Base-by-base conservation (phyloP, 1,139 yeast species). In the Pichia sp. region DNA sequence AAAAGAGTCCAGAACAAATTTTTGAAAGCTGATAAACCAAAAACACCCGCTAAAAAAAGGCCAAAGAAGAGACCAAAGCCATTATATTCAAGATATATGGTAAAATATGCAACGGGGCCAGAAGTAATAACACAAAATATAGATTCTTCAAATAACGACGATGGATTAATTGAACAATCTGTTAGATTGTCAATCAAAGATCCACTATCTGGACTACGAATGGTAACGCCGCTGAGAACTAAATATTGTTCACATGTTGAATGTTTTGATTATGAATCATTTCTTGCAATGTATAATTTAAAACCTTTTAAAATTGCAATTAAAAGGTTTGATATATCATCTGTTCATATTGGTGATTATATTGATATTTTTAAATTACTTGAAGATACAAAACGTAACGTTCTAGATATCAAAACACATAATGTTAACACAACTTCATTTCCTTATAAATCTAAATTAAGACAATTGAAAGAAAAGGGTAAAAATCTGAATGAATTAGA, bases 161-260 rank as follows among this genome's bases (percentile, higher is more conserved):
- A 60, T 18, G 66, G 60, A 36, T 35, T 63, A 7, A 45, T 60
- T 23, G 64, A 60, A 39, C 50, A 57, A 22, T 54, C 57, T 1
- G 49, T 60, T 47, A 46, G 58, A 27, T 44, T 63, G 18, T 60
- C 66, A 0, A 43, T 63, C 13, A 47, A 51, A 23, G 67, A 63
- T 42, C 67, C 67, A 7, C 42, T 63, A 4, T 57, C 65, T 1
- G 63, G 64, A 12, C 51, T 47, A 9, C 40, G 56, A 36, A 37
- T 63, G 44, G 49, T 43, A 4, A 60, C 59, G 2, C 67, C 67
- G 1, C 37, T 62, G 12, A 47, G 63, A 39, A 53, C 61, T 0
- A 49, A 57, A 32, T 61, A 44, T 39, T 63, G 67, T 48, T 60
- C 67, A 1, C 67, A 63, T 51, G 42, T 61, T 16, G 66, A 61